phyloP scores from a whole-genome alignment of 1,284 basidiomycete genomes.

The Chondrostereum purpureum region DNA sequence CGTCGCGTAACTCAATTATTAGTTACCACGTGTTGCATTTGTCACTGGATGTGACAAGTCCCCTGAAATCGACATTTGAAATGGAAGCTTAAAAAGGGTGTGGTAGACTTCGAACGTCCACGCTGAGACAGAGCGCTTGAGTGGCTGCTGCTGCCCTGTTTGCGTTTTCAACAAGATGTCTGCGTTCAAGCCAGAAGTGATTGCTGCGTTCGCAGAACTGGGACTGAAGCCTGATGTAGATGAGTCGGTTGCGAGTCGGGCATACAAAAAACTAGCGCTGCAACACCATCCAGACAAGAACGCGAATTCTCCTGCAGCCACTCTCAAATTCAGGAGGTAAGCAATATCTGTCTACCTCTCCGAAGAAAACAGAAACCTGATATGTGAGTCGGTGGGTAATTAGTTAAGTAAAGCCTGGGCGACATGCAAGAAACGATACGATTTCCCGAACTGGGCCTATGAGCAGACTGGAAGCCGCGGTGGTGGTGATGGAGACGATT shows the following conservation, averaged over 20 bases:
- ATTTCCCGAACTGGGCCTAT: slow-evolving; percentile 22
- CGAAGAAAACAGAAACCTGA: too few species aligned
- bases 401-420: slow-evolving; percentile 30
- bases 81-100: background rate
- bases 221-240: slow-evolving; percentile 21
- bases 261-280: slow-evolving; percentile 28
- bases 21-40: too few species aligned
- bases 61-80: too few species aligned
- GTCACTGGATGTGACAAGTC: too few species aligned
- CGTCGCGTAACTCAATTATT: background rate
- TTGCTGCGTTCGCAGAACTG: slow-evolving; percentile 24
- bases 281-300: slow-evolving; percentile 29
- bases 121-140: background rate
- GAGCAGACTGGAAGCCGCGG: slow-evolving; percentile 15
- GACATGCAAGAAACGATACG: slow-evolving; percentile 26
- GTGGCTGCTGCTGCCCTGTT: background rate
- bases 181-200: slow-evolving; percentile 20
- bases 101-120: background rate
- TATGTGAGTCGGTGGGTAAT: too few species aligned
- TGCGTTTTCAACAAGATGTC: too few species aligned
- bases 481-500: slow-evolving; percentile 20
- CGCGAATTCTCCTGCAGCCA: slow-evolving; percentile 20
- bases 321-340: slow-evolving; percentile 26
- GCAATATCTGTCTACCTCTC: slow-evolving; percentile 4
- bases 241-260: slow-evolving; percentile 19